phyloP scores from a whole-genome alignment of 768 basidiomycete species.

The Kondoa subrosea region DNA sequence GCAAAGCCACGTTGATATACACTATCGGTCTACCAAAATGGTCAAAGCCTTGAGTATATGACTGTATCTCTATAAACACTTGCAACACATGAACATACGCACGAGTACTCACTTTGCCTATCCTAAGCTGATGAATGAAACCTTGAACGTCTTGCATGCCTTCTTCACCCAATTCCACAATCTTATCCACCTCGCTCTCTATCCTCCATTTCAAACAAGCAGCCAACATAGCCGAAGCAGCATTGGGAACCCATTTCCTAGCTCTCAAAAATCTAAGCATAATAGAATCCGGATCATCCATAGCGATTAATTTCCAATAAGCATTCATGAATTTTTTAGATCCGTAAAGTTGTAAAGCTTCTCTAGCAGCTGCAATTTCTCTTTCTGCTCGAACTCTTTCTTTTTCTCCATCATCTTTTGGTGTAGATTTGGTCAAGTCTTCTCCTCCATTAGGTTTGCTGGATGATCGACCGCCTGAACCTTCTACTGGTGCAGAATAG shows the following conservation, averaged over 20 bases:
- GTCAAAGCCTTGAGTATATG: constrained; percentile 20
- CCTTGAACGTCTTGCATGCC: constrained; percentile 21
- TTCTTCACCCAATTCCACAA: constrained; percentile 25
- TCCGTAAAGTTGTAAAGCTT: constrained; percentile 24
- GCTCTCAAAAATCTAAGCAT: constrained; percentile 24
- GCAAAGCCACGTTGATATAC: constrained; percentile 14
- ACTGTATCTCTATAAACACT: too few relatives aligned
- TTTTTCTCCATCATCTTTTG: constrained; percentile 23
- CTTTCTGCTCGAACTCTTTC: constrained; percentile 17
- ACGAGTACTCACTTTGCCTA: constrained; percentile 24
- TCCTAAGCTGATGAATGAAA: constrained; percentile 25
- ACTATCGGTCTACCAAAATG: constrained; percentile 23
- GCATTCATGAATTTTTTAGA: constrained; percentile 21
- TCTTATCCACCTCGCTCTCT: constrained; percentile 23
- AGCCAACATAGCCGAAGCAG: constrained; percentile 24
- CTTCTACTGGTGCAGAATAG: constrained; percentile 16
- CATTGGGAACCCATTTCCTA: constrained; percentile 24
- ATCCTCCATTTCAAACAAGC: constrained; percentile 27
- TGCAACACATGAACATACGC: too few relatives aligned
- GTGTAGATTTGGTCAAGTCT: not conserved
- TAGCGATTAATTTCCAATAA: constrained; percentile 22
- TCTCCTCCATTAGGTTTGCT: not conserved
- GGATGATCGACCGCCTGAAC: constrained; percentile 6
- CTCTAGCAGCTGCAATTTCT: constrained; percentile 21
- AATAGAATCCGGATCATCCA: constrained; percentile 24